Evolutionary conservation across 2,329 filamentous ascomycete genomes (phyloP).

Genomic region (Cladosporium oxysporum): DNA sequence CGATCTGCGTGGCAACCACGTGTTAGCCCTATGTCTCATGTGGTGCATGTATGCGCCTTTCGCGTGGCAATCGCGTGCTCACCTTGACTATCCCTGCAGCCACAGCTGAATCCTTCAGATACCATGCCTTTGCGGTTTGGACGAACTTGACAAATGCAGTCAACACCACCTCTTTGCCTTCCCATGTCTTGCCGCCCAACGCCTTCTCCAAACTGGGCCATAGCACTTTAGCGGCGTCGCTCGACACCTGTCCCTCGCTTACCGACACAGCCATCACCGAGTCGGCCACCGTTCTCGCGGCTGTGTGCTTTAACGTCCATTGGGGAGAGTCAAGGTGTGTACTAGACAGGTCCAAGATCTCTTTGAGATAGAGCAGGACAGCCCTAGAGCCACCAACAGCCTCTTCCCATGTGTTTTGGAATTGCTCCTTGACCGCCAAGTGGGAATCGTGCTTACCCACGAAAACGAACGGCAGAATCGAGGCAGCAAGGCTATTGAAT

Average conservation of each 20-base stretch:
- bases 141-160: conserved; percentile 78
- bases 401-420: conserved; percentile 83
- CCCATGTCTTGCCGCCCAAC: conserved; percentile 85
- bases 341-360: conserved; percentile 72
- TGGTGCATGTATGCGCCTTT: background rate
- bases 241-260: conserved; percentile 58
- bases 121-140: conserved; percentile 61
- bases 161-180: conserved; percentile 84
- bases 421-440: conserved; percentile 75
- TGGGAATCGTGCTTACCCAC: conserved; percentile 83
- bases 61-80: conserved; percentile 25
- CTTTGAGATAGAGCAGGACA: conserved; percentile 78
- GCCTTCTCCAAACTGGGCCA: conserved; percentile 86
- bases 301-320: conserved; percentile 89
- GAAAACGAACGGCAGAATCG: conserved; percentile 83
- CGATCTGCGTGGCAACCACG: conserved; percentile 55
- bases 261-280: conserved; percentile 63
- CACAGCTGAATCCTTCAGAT: conserved; percentile 59
- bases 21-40: conserved; percentile 27
- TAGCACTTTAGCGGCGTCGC: conserved; percentile 44
- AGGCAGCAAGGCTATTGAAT: conserved; percentile 73
- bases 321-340: conserved; percentile 74
- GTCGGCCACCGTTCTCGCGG: conserved; percentile 76
- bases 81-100: conserved; percentile 68
- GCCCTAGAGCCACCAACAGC: conserved; percentile 84